Conservation (phyloP, 1,284 basidiomycete species). For the Stereum hirsutum region DNA sequence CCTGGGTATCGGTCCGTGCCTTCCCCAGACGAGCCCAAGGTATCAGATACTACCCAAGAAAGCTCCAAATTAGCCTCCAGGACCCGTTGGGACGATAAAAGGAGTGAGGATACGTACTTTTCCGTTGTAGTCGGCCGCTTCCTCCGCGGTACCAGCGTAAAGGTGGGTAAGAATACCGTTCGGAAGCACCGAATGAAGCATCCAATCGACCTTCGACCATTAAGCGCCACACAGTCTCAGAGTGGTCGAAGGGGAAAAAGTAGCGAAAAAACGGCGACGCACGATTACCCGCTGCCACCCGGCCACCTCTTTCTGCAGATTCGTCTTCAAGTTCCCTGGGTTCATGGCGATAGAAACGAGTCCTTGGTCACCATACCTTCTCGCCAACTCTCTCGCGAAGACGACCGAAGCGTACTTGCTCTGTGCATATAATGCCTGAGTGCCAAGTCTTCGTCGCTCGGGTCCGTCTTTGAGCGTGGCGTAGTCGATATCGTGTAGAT, state of each 20-base stretch:
- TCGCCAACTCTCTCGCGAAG: constrained; percentile 19
- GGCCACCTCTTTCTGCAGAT: constrained; percentile 14
- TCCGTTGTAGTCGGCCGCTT: constrained; percentile 20
- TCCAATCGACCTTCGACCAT: constrained; percentile 10
- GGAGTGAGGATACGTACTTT: neutral
- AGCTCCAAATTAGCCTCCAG: neutral
- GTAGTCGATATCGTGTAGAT: constrained; percentile 19
- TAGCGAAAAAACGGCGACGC: constrained; percentile 1
- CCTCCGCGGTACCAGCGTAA: constrained; percentile 37
- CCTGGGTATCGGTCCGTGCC: constrained; percentile 10
- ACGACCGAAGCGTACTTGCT: constrained; percentile 30
- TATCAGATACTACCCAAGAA: constrained; percentile 16
- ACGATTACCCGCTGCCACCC: constrained; percentile 5
- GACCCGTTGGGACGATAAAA: neutral
- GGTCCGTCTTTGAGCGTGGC: constrained; percentile 21
- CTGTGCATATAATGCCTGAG: constrained; percentile 27
- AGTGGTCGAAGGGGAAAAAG: neutral
- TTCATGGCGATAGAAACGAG: constrained; percentile 20
- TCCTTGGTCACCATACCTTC: constrained; percentile 18
- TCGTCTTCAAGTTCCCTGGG: constrained; percentile 19
- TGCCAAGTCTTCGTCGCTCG: constrained; percentile 15
- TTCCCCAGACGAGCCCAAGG: constrained; percentile 20
- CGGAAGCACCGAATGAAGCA: constrained; percentile 11
- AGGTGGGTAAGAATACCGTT: constrained; percentile 42
- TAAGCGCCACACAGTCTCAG: constrained; percentile 5